Percentiles rank a stretch among this genome's conserved stretches.
Evolutionary conservation across 441 rosid species (phyloP).

Genomic region (Macaranga tanarius): DNA sequence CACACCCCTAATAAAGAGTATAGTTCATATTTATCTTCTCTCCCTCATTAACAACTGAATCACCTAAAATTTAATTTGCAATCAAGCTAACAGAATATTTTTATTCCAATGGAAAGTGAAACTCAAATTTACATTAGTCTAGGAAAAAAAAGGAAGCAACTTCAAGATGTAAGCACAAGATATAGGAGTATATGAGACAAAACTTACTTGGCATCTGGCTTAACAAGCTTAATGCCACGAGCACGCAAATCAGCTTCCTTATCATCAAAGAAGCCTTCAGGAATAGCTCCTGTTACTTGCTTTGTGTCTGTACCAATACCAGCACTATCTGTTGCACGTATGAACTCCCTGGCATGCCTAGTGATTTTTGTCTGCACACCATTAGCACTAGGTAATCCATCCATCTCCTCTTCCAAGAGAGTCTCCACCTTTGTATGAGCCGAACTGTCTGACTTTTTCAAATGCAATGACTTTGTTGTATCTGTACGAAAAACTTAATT

Average conservation of each 20-base stretch:
- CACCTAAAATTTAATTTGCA: no score
- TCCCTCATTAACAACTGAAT: no score
- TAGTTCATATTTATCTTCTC: no score
- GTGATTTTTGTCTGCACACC: conserved; percentile 21
- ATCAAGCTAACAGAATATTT: no score
- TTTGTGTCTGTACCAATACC: conserved; percentile 41
- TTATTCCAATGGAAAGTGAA: not conserved
- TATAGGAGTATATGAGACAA: not conserved
- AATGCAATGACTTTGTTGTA: conserved; percentile 27
- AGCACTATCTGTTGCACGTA: conserved; percentile 23
- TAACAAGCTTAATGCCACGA: conserved; percentile 88
- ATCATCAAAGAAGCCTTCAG: conserved; percentile 86
- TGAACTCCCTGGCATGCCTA: conserved; percentile 39
- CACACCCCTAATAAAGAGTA: no score
- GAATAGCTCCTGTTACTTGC: conserved; percentile 65
- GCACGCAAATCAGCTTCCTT: conserved; percentile 97
- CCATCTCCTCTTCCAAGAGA: conserved; percentile 28
- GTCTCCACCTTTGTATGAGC: conserved; percentile 27
- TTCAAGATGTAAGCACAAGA: not conserved
- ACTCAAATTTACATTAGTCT: not conserved
- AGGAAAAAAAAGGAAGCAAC: not conserved
- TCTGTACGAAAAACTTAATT: conserved; percentile 4
- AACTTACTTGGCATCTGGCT: conserved; percentile 87
- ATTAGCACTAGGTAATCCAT: conserved; percentile 29
- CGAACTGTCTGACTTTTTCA: conserved; percentile 23